Evolutionary conservation across 257 asterid genomes (phyloP), one percentile per base, ranked within the genome.

Genomic region (Echium plantagineum): DNA sequence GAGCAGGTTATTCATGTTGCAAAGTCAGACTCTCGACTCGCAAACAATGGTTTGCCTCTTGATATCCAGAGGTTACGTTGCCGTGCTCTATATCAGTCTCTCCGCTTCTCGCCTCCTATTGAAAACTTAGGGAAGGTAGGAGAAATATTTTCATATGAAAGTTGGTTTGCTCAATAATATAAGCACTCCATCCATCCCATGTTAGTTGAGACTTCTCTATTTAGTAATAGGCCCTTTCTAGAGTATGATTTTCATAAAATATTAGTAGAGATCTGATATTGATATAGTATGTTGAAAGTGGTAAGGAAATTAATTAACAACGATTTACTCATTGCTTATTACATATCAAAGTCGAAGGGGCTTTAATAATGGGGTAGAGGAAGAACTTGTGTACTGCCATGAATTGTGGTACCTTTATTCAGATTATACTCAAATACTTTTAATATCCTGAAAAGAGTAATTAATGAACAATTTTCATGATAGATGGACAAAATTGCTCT

Each of bases 61-160:
- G 94, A 91, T 77, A 78, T 91, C 72, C 98, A 91, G 80, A 80
- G 95, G 74, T 81, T 91, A 81, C 81, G 97, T 78, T 91, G 98
- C 16, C 98, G 98, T 66, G 94, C 86, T 72, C 66, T 88, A n/a
- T 91, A 82, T 74, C 79, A 81, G 48, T 88, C 94, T 61, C 97
- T 91, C 31, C 87, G 78, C 68, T 91, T 88, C 75, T 79, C 93
- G 61, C 88, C 95, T 65, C 65, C 90, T 63, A 85, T 91, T 52
- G 89, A 84, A 77, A 79, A 61, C 55, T 78, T 91, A 70, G 98
- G 95, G 74, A 78, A 85, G 96, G 98, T 91, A 61, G 73, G 79
- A 66, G 72, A 13, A 42, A 13, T 9, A 35, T 2, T 10, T 10
- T 42, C 10, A 10, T 38, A 10, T 15, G 26, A 38, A 10, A 7